Evolutionary conservation across 495 filamentous ascomycete species (phyloP), one percentile per base, ranked within the genome.

Genomic region (Aspergillus panamensis): DNA sequence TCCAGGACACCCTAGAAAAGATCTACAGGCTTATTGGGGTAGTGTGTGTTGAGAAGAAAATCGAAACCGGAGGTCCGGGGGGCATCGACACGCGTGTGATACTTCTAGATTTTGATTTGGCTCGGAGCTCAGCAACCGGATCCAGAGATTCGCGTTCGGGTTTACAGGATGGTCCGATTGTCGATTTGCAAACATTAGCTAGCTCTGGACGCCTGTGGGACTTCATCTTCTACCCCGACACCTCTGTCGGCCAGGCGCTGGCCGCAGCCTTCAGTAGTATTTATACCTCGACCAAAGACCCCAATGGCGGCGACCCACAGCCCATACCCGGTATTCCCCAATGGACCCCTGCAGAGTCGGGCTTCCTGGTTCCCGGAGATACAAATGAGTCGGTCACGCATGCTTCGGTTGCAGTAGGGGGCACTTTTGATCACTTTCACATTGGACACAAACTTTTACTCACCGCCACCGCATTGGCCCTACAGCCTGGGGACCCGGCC

Each of bases 401-500:
- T 66, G 67, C 71, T 60, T 79, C 81, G 16, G 87, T 96, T 32
- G 85, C 83, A n/a, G 85, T 97, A 32, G 94, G 93, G 42, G 94
- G 94, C 17, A 97, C 94, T 4, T 98, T 97, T 69, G 94, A 98
- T 71, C 90, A 97, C 72, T 83, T 98, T 37, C 94, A 97, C 67
- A 82, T 89, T 29, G 94, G 94, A n/a, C 94, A 98, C 76, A 97
- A 96, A 67, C 79, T 97, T 20, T 82, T 98, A 7, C 77, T 98
- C 35, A 93, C 92, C 8, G 92, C 92, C 63, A 88, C 85, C 8
- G 87, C 88, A 5, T 77, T 96, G 49, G 77, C 90, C 9, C 71
- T 93, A 16, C 80, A 83, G 3, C 73, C 78, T 3, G 64, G 69
- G 4, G 66, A 55, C 64, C 52, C 68, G 4, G 60, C 64, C 20